These are phyloP conservation scores for Madurella fahalii DNA, from an alignment of 2,329 filamentous ascomycete species.

Conservation along the genomic window DNA sequence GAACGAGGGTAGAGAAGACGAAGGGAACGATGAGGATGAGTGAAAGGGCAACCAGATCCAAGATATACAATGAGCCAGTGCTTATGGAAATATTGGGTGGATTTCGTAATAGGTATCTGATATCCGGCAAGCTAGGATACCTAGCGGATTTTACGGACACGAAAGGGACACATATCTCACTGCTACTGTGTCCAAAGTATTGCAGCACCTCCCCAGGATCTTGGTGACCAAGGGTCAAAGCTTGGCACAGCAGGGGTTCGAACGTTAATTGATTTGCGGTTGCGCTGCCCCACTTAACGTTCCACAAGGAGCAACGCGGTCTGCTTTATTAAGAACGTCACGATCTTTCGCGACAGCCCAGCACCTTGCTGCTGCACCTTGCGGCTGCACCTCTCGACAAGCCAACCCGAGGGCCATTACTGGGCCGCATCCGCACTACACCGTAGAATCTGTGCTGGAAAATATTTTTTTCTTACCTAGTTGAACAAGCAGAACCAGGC, in stretches of 20 bases:
- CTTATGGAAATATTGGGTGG: neutral
- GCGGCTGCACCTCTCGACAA: too few relatives aligned
- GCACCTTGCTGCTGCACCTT: too few relatives aligned
- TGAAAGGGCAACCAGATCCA: neutral
- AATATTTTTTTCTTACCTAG: too few relatives aligned
- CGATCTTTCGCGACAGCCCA: too few relatives aligned
- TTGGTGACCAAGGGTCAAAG: neutral
- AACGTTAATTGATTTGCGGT: neutral
- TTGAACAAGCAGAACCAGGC: neutral
- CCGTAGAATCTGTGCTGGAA: too few relatives aligned
- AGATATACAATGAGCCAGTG: neutral
- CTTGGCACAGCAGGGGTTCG: neutral
- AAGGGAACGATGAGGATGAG: neutral
- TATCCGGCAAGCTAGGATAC: neutral
- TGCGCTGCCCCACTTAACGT: neutral
- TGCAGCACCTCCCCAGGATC: neutral
- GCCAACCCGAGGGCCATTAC: too few relatives aligned
- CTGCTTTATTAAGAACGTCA: too few relatives aligned
- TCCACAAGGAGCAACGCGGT: neutral
- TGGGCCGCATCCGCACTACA: too few relatives aligned
- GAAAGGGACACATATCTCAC: too few relatives aligned
- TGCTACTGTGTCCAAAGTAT: neutral
- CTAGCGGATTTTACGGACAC: neutral
- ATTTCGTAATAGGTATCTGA: neutral
- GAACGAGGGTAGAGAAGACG: neutral